A percentile compares a stretch with the other conserved stretches of the same genome.
Evolutionary conservation across 106 monocot species (phyloP).

Genomic region (Hemerocallis citrina): DNA sequence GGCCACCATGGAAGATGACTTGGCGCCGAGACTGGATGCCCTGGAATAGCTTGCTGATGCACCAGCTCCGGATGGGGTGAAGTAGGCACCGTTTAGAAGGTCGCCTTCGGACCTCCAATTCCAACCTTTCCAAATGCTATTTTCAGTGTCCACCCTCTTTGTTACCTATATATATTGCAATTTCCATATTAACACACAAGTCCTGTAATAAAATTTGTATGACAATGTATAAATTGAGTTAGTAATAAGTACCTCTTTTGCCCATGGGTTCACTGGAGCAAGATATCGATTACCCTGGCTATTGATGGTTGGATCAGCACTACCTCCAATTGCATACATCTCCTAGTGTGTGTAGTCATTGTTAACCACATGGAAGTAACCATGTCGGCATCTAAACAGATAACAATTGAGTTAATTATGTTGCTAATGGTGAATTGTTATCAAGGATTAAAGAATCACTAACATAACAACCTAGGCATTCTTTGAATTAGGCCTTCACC

Average conservation of each 20-base stretch:
- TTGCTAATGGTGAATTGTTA: neutral
- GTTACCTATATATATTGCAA: constrained; percentile 14
- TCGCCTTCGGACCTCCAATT: constrained; percentile 52
- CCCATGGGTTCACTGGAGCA: constrained; percentile 32
- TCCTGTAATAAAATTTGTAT: neutral
- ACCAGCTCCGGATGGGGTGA: constrained; percentile 46
- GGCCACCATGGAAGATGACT: constrained; percentile 49
- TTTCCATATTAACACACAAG: neutral
- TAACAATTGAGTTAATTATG: neutral
- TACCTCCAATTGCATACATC: constrained; percentile 50
- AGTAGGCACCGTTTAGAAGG: constrained; percentile 47
- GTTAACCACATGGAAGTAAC: constrained; percentile 54
- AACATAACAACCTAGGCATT: constrained; percentile 28
- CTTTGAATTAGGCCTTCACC: constrained; percentile 48
- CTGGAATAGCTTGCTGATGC: constrained; percentile 49
- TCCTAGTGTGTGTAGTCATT: constrained; percentile 52
- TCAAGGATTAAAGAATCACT: neutral
- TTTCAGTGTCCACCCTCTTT: constrained; percentile 25
- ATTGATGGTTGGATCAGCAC: constrained; percentile 43
- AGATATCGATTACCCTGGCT: constrained; percentile 47
- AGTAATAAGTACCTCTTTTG: constrained; percentile 26
- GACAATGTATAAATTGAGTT: no score
- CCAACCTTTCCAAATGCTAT: constrained; percentile 25
- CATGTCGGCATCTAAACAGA: constrained; percentile 37
- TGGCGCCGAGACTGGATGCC: constrained; percentile 64